Evolutionary conservation across 2,329 filamentous ascomycete species (phyloP).

Genomic region (Harringtonia lauricola): DNA sequence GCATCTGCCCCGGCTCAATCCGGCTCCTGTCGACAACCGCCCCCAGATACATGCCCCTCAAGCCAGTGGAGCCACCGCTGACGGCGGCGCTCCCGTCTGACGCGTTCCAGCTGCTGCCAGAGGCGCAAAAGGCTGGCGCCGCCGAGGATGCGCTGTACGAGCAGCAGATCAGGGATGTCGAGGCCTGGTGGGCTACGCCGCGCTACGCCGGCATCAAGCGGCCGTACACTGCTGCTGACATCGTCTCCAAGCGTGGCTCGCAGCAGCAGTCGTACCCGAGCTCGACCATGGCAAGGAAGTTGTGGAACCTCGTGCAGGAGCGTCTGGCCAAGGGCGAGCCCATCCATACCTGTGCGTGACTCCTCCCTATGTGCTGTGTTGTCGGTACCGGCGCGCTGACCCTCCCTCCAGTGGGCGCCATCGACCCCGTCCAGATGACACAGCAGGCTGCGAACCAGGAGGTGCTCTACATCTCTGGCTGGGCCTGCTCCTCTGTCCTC

Average conservation of each 20-base stretch:
- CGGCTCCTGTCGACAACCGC: conserved; percentile 2
- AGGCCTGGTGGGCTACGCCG: conserved; percentile 81
- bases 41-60: conserved; percentile 14
- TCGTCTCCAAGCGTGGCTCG: conserved; percentile 86
- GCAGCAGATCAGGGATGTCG: conserved; percentile 72
- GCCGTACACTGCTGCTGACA: conserved; percentile 80
- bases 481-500: conserved; percentile 75
- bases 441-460: conserved; percentile 95
- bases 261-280: conserved; percentile 83
- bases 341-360: conserved; percentile 72
- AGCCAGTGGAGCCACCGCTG: conserved; percentile 48
- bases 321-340: conserved; percentile 44
- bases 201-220: conserved; percentile 84
- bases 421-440: conserved; percentile 99
- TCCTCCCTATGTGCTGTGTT: too few relatives aligned
- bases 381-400: conserved; percentile 25
- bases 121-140: conserved; percentile 62
- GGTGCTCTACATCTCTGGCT: conserved; percentile 87
- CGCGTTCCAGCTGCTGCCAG: conserved; percentile 75
- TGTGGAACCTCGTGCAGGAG: conserved; percentile 23
- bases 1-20: background rate
- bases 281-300: conserved; percentile 67
- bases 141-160: conserved; percentile 81
- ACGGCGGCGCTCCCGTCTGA: conserved; percentile 55
- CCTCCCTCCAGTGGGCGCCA: conserved; percentile 98